phyloP scores from a whole-genome alignment of 2,329 filamentous ascomycete species.

The Trichoderma semiorbis region DNA sequence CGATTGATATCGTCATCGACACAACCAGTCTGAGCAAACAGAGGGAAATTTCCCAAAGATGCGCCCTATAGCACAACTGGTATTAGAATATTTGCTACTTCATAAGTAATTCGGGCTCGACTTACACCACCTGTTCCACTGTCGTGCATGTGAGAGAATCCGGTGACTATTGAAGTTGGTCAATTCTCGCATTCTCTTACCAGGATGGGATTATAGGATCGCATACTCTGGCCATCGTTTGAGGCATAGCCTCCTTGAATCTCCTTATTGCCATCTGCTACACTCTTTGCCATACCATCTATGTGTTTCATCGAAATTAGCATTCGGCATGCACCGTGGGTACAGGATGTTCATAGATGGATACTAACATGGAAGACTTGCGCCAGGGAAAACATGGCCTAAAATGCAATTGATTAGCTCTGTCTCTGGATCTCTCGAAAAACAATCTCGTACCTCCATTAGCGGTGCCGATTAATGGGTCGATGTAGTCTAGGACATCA shows the following conservation, averaged over 20 bases:
- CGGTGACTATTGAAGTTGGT: constrained; percentile 34
- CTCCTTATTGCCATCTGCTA: constrained; percentile 24
- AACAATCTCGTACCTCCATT: constrained; percentile 45
- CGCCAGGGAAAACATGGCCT: constrained; percentile 50
- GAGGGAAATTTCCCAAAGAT: constrained; percentile 50
- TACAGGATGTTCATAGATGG: not conserved
- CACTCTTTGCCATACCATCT: constrained; percentile 31
- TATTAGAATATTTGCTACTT: not conserved
- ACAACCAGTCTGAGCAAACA: constrained; percentile 49
- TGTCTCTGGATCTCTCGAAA: no score
- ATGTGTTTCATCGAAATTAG: not conserved
- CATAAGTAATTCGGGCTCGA: not conserved
- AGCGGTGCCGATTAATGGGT: constrained; percentile 58
- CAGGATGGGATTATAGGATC: no score
- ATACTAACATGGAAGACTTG: constrained; percentile 41
- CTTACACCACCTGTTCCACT: constrained; percentile 26
- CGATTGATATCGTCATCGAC: constrained; percentile 41
- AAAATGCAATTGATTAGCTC: not conserved
- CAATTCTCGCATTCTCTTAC: not conserved
- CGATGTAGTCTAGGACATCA: constrained; percentile 38
- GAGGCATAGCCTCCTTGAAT: constrained; percentile 52
- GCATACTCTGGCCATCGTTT: constrained; percentile 32
- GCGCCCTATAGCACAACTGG: constrained; percentile 29
- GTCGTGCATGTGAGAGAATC: constrained; percentile 54
- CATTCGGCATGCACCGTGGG: not conserved